Conservation (phyloP, 805 yeast species). For the Starmerella ratchasimensis region DNA sequence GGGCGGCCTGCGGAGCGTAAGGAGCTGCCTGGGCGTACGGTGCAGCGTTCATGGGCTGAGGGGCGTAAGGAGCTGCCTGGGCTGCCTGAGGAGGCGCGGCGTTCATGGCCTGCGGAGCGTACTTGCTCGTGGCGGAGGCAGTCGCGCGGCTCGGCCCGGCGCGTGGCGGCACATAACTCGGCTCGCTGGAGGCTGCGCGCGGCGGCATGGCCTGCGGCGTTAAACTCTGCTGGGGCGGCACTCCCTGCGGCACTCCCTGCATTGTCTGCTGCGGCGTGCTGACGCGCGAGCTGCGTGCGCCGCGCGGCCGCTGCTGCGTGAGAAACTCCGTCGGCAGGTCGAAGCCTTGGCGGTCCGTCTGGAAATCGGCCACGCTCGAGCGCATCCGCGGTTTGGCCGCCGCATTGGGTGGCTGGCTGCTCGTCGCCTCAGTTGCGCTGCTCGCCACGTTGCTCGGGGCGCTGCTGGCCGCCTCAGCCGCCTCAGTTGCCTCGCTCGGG, state of each 20-base stretch:
- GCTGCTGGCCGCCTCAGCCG: not conserved
- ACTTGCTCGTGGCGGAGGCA: not conserved
- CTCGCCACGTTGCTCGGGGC: not conserved
- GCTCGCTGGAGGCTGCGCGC: not conserved
- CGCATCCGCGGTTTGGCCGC: constrained; percentile 4
- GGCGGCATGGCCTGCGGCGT: not conserved
- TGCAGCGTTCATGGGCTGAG: constrained; percentile 1
- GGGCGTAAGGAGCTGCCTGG: constrained; percentile 1
- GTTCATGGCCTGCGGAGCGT: not conserved
- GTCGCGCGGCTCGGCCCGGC: not conserved
- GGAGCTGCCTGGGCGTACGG: not conserved
- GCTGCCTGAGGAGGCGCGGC: not conserved
- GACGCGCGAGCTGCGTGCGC: no score
- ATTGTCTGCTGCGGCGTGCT: no score
- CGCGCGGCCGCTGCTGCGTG: constrained; percentile 20
- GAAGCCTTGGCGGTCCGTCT: constrained; percentile 23
- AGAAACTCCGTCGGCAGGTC: constrained; percentile 26
- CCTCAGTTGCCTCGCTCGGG: not conserved
- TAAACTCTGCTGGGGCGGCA: constrained; percentile 2
- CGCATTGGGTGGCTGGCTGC: not conserved
- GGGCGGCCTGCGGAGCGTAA: not conserved
- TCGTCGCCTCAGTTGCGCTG: not conserved
- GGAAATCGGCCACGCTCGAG: constrained; percentile 18
- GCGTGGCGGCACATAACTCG: not conserved
- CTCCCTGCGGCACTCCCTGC: constrained; percentile 12